Evolutionary conservation across 2,329 filamentous ascomycete genomes (phyloP).

Genomic region (Cytospora piceicola): DNA sequence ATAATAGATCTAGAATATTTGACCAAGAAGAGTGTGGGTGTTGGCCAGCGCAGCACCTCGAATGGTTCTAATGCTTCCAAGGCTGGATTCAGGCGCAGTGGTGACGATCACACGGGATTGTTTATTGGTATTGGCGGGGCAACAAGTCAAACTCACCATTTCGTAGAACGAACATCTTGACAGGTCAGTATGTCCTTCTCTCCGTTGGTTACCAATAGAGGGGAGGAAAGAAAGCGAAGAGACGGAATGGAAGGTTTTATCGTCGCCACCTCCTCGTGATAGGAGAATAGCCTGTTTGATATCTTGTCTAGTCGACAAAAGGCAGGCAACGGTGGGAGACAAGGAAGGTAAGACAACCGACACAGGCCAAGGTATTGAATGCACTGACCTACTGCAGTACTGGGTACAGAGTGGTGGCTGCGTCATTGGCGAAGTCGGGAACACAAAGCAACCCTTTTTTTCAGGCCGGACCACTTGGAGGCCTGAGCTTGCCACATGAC

Average conservation of each 20-base stretch:
- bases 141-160: constrained; percentile 43
- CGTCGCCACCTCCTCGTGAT: background rate
- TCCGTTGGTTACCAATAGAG: background rate
- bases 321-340: background rate
- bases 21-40: background rate
- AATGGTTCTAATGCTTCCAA: background rate
- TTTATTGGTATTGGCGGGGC: constrained; percentile 28
- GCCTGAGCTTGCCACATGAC: constrained; percentile 28
- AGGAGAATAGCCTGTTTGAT: constrained; percentile 11
- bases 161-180: constrained; percentile 48
- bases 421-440: constrained; percentile 17
- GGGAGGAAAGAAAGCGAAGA: background rate
- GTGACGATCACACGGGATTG: constrained; percentile 20
- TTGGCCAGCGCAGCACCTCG: background rate
- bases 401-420: constrained; percentile 19
- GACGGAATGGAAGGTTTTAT: constrained; percentile 4
- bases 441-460: background rate
- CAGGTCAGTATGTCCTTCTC: constrained; percentile 12
- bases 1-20: background rate
- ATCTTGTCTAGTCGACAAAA: background rate
- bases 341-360: background rate
- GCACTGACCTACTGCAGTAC: background rate
- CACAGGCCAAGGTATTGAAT: background rate
- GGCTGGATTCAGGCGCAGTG: constrained; percentile 3
- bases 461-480: constrained; percentile 3